Evolutionary conservation across 2,329 filamentous ascomycete genomes (phyloP).

Genomic region (Penicillium sp.): DNA sequence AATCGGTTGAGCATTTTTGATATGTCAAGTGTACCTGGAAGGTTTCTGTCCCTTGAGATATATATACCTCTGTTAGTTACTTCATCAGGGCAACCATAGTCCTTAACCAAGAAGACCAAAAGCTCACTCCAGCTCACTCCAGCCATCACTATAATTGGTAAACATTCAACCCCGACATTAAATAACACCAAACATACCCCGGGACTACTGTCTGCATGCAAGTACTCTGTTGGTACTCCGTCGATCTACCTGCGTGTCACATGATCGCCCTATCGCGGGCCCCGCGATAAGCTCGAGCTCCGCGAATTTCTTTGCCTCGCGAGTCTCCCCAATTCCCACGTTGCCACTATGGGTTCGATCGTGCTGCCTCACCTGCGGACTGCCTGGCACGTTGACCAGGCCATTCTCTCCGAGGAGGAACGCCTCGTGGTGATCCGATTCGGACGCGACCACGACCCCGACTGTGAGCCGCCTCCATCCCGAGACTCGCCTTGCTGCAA

Average conservation of each 20-base stretch:
- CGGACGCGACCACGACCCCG: conserved; percentile 78
- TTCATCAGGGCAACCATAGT: no score
- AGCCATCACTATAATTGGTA: no score
- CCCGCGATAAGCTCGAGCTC: conserved; percentile 21
- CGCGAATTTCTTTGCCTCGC: conserved; percentile 11
- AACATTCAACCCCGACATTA: no score
- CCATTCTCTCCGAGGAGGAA: conserved; percentile 86
- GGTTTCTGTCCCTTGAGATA: no score
- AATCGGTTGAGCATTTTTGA: no score
- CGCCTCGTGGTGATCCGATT: conserved; percentile 82
- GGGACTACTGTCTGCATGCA: no score
- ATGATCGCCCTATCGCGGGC: conserved; percentile 14
- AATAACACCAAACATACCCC: no score
- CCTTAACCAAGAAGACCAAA: no score
- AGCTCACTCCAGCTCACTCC: no score
- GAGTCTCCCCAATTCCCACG: conserved; percentile 1
- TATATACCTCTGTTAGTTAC: no score
- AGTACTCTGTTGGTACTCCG: neutral
- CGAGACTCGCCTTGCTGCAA: neutral
- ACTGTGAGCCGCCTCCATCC: conserved; percentile 53
- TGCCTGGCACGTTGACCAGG: conserved; percentile 98
- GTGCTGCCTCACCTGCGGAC: conserved; percentile 86
- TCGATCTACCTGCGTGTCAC: neutral
- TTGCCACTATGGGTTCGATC: conserved; percentile 69
- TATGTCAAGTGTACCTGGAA: no score